A percentile compares a stretch with the other conserved stretches of the same genome.
These are phyloP conservation scores for Cadophora malorum DNA, from an alignment of 2,329 filamentous ascomycete genomes.

Conservation along the genomic window DNA sequence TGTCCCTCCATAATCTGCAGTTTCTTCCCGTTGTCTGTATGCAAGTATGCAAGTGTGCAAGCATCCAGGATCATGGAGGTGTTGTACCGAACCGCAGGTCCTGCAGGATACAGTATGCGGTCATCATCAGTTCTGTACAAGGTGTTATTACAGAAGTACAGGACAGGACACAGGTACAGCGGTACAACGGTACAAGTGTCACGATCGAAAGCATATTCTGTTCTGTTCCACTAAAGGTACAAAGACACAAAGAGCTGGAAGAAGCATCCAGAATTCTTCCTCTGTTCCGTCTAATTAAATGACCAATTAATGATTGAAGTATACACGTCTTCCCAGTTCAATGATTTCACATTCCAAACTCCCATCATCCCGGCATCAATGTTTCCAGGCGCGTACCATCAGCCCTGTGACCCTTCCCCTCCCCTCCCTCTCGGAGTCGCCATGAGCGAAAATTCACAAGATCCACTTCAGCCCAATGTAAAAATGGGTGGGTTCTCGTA, in stretches of 20 bases:
- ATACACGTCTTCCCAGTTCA: not conserved
- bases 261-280: not conserved
- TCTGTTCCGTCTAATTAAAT: not conserved
- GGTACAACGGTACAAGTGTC: not conserved
- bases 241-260: not conserved
- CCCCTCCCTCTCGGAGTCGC: not conserved
- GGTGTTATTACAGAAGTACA: too few relatives aligned
- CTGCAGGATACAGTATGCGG: conserved; percentile 4
- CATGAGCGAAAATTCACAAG: not conserved
- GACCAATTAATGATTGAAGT: not conserved
- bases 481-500: not conserved
- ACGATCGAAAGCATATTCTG: not conserved
- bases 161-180: too few relatives aligned
- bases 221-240: too few relatives aligned
- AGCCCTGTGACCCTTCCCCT: not conserved
- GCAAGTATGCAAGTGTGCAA: not conserved
- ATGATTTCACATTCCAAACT: not conserved
- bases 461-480: not conserved
- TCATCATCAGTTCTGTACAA: conserved; percentile 3
- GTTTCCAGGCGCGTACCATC: not conserved
- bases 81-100: not conserved
- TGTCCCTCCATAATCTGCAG: not conserved
- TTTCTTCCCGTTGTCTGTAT: not conserved
- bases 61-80: conserved; percentile 1
- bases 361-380: not conserved